phyloP scores from a whole-genome alignment of 1,284 basidiomycete species.

The Phellinidium pouzarii region DNA sequence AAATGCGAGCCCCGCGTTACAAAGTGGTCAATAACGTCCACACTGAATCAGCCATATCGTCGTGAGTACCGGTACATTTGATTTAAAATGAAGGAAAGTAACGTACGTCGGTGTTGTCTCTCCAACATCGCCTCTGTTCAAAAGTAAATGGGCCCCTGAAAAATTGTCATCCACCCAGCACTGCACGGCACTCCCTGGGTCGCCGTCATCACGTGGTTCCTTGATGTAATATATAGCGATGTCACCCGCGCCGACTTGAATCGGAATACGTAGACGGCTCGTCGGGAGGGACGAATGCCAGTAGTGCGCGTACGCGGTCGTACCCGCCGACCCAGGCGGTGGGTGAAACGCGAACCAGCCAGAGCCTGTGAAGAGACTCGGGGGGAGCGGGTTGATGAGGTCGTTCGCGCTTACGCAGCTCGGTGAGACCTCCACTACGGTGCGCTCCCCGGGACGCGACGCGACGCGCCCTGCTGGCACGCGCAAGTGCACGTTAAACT shows the following conservation, averaged over 20 bases:
- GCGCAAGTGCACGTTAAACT: constrained; percentile 34
- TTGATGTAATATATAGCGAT: constrained; percentile 73
- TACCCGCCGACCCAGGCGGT: constrained; percentile 35
- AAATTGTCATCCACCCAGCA: constrained; percentile 88
- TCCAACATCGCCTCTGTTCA: constrained; percentile 51
- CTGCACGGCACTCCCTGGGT: constrained; percentile 55
- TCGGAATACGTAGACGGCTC: constrained; percentile 69
- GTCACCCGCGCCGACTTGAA: constrained; percentile 70
- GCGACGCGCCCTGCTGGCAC: constrained; percentile 73
- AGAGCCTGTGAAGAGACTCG: constrained; percentile 81
- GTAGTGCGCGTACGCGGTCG: constrained; percentile 65
- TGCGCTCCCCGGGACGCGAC: constrained; percentile 55
- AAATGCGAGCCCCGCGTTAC: constrained; percentile 78
- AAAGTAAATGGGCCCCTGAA: constrained; percentile 50
- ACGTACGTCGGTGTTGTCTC: constrained; percentile 52
- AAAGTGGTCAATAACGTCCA: constrained; percentile 67
- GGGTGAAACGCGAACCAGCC: constrained; percentile 84
- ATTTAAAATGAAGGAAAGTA: constrained; percentile 13
- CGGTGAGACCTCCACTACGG: constrained; percentile 82
- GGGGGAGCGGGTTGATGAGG: constrained; percentile 88
- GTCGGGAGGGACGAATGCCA: constrained; percentile 81
- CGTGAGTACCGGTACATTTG: constrained; percentile 12
- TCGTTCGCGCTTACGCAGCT: constrained; percentile 92
- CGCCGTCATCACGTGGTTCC: constrained; percentile 47
- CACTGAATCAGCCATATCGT: neutral